These are phyloP conservation scores for Boeremia lycopersici DNA, from an alignment of 2,329 filamentous ascomycete species.

Conservation along the genomic window DNA sequence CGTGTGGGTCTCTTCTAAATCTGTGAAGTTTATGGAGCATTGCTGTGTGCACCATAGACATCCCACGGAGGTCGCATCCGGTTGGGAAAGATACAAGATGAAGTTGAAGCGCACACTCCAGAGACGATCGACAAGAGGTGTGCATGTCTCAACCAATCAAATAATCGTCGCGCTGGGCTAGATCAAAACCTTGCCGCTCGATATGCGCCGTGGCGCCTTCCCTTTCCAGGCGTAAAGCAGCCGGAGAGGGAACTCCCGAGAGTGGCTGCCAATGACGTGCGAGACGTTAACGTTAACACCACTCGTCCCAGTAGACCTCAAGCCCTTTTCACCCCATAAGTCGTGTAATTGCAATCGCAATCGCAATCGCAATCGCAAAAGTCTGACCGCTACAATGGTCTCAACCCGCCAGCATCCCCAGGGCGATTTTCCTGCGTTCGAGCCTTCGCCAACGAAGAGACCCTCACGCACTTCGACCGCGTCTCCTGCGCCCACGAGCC, in stretches of 20 bases:
- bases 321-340: neutral
- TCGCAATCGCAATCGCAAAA: neutral
- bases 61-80: too few species aligned
- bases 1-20: too few species aligned
- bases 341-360: neutral
- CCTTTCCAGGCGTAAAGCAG: neutral
- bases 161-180: too few species aligned
- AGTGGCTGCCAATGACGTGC: constrained; percentile 10
- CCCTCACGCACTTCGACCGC: constrained; percentile 41
- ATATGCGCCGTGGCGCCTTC: neutral
- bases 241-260: constrained; percentile 7
- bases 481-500: constrained; percentile 36
- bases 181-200: too few species aligned
- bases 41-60: too few species aligned
- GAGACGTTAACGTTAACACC: constrained; percentile 1
- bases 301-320: neutral
- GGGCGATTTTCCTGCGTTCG: constrained; percentile 43
- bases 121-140: too few species aligned
- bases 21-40: too few species aligned
- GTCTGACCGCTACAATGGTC: constrained; percentile 37
- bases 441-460: constrained; percentile 46
- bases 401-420: constrained; percentile 48
- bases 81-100: too few species aligned
- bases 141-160: too few species aligned
- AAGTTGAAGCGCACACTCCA: too few species aligned